Conservation (phyloP, 2,329 filamentous ascomycete genomes). For the Exophiala sideris region DNA sequence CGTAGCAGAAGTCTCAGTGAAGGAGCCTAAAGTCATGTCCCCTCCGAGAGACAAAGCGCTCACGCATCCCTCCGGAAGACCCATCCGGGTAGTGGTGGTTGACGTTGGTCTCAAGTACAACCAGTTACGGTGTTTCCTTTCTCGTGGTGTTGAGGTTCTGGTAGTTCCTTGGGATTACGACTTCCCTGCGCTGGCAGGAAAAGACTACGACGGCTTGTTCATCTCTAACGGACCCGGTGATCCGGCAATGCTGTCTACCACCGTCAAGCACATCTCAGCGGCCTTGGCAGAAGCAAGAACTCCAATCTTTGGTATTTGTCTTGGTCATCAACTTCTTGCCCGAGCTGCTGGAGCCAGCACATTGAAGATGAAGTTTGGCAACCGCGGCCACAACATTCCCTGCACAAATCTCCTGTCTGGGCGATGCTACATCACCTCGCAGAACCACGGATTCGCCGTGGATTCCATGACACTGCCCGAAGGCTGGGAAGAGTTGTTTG, state of each 20-base stretch:
- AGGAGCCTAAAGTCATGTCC: slow-evolving; percentile 78
- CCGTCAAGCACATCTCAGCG: slow-evolving; percentile 73
- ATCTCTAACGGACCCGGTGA: slow-evolving; percentile 97
- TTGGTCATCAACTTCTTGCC: slow-evolving; percentile 90
- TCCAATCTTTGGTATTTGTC: slow-evolving; percentile 92
- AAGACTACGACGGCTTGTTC: slow-evolving; percentile 93
- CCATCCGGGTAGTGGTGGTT: slow-evolving; percentile 82
- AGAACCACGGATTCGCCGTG: slow-evolving; percentile 96
- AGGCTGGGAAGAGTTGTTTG: slow-evolving; percentile 90
- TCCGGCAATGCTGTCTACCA: slow-evolving; percentile 76
- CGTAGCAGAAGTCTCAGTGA: slow-evolving; percentile 66
- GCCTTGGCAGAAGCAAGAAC: slow-evolving; percentile 75
- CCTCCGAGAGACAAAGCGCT: slow-evolving; percentile 68
- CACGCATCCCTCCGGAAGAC: slow-evolving; percentile 82
- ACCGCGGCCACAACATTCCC: slow-evolving; percentile 96
- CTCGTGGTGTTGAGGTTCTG: slow-evolving; percentile 86
- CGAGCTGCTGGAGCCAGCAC: slow-evolving; percentile 82
- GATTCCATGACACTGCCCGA: slow-evolving; percentile 70
- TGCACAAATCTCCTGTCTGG: slow-evolving; percentile 94
- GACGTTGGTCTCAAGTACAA: slow-evolving; percentile 99
- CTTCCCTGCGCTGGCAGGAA: slow-evolving; percentile 70
- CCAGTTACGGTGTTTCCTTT: slow-evolving; percentile 88
- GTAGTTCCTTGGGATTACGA: slow-evolving; percentile 97
- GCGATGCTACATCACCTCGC: slow-evolving; percentile 97
- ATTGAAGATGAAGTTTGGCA: slow-evolving; percentile 98